Evolutionary conservation across 2,329 filamentous ascomycete genomes (phyloP).

Genomic region (Diplocarpon rosae): DNA sequence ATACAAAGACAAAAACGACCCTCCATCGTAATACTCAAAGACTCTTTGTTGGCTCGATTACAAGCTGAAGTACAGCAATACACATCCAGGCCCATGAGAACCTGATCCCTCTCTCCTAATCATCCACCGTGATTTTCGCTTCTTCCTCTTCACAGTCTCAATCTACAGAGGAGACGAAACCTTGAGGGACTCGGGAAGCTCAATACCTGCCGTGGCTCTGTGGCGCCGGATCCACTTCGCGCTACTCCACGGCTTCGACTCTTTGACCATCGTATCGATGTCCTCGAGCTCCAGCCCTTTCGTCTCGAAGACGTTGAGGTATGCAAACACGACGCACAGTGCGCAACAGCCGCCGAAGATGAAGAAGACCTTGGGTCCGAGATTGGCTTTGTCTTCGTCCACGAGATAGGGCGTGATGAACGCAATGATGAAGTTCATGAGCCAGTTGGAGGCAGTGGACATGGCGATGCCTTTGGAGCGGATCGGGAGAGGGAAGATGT

Average conservation of each 20-base stretch:
- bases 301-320: conserved; percentile 50
- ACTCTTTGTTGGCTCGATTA: too few species aligned
- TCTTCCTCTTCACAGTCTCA: too few species aligned
- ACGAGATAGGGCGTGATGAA: conserved; percentile 65
- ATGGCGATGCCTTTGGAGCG: conserved; percentile 70
- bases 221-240: too few species aligned
- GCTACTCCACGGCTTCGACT: conserved; percentile 3
- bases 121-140: too few species aligned
- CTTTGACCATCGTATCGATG: conserved; percentile 45
- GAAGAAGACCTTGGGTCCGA: conserved; percentile 31
- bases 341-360: conserved; percentile 48
- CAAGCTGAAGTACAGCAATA: too few species aligned
- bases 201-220: too few species aligned
- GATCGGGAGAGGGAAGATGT: conserved; percentile 76
- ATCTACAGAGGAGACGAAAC: too few species aligned
- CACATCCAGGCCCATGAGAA: too few species aligned
- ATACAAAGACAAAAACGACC: too few species aligned
- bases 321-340: conserved; percentile 41
- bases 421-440: conserved; percentile 65
- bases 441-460: conserved; percentile 80
- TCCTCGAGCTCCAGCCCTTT: conserved; percentile 63
- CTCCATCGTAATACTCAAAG: too few species aligned
- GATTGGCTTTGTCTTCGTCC: conserved; percentile 35
- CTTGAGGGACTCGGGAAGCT: too few species aligned
- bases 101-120: too few species aligned